Base-by-base conservation (phyloP, 2,329 filamentous ascomycete species). In the Lecanicillium sp. region DNA sequence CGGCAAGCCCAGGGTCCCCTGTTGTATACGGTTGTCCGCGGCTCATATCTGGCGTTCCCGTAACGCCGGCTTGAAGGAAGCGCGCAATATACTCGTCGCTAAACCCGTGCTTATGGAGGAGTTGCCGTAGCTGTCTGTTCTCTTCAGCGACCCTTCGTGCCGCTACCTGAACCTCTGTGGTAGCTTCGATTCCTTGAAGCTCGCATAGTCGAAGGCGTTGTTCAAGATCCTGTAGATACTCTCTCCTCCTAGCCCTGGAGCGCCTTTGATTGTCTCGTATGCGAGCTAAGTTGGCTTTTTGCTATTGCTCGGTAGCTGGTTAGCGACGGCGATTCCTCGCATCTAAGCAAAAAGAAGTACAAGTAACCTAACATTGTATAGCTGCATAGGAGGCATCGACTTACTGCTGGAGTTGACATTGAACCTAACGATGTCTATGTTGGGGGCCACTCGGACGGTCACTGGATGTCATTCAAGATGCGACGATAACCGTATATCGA, bases 211-310 rank as follows among this genome's bases (percentile, higher is more conserved):
- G 76, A 49, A 84, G 66, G 49, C 77, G 79, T 39, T 70, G 64
- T 62, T 87, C 82, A 17, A 87, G 71, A 40, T 83, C 82, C 52
- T 81, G 72, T 32, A 88, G 67, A 60, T 90, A 88, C 59, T 87
- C 84, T 68, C 85, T 87, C 54, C 82, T 76, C 29, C 85, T 77
- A 38, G 84, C 84, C 45, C 86, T 80, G n/a, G 83, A 87, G 52
- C 85, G 80, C 48, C 86, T 75, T 62, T 90, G 86, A 58, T 90
- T 90, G 58, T 90, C 83, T 54, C 86, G 78, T 55, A 89, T 83
- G 50, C 85, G 81, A 52, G 65, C 66, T 56, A 69, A 58, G 49
- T 69, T 69, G 52, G 64, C 64, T 52, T 63, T 66, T 54, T 67
- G 64, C 65, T 67, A 54, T 41, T 10, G 6, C 4, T 14, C 8